Conservation (phyloP, 1,139 yeast species). For the Pichia sp. region DNA sequence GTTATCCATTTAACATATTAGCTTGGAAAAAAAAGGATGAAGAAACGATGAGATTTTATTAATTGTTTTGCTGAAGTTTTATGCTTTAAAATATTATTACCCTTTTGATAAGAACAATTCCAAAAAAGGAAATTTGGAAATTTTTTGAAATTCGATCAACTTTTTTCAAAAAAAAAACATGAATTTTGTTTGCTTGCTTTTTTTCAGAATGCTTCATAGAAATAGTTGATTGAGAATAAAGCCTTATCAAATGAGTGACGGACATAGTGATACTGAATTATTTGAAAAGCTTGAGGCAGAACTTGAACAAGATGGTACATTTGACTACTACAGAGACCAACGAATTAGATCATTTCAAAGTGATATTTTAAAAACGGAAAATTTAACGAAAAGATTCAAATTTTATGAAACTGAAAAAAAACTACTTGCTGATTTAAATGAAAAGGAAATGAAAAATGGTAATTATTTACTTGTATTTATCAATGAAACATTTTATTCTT, state of each 20-base stretch:
- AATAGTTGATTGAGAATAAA: too few relatives aligned
- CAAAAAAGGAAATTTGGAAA: too few relatives aligned
- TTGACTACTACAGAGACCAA: slow-evolving; percentile 17
- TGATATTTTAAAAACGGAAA: slow-evolving; percentile 25
- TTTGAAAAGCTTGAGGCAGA: slow-evolving; percentile 14
- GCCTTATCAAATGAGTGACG: background rate
- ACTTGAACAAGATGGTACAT: slow-evolving; percentile 12
- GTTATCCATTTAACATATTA: background rate
- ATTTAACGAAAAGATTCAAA: slow-evolving; percentile 22
- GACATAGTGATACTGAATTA: slow-evolving; percentile 6
- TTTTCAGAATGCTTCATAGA: too few relatives aligned
- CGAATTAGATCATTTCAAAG: slow-evolving; percentile 39
- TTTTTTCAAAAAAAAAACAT: too few relatives aligned
- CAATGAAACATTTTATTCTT: slow-evolving; percentile 54
- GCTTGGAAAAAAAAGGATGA: too few relatives aligned
- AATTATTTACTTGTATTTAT: slow-evolving; percentile 59
- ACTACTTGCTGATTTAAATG: slow-evolving; percentile 39
- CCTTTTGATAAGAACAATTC: too few relatives aligned
- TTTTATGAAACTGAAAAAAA: slow-evolving; percentile 51
- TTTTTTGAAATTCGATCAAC: too few relatives aligned
- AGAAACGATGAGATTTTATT: too few relatives aligned
- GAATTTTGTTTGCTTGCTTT: too few relatives aligned
- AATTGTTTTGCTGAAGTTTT: too few relatives aligned
- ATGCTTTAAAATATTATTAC: too few relatives aligned
- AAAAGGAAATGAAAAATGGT: slow-evolving; percentile 33